These are phyloP conservation scores for Xylaria sp. DNA, from an alignment of 2,329 filamentous ascomycete species.

Conservation along the genomic window DNA sequence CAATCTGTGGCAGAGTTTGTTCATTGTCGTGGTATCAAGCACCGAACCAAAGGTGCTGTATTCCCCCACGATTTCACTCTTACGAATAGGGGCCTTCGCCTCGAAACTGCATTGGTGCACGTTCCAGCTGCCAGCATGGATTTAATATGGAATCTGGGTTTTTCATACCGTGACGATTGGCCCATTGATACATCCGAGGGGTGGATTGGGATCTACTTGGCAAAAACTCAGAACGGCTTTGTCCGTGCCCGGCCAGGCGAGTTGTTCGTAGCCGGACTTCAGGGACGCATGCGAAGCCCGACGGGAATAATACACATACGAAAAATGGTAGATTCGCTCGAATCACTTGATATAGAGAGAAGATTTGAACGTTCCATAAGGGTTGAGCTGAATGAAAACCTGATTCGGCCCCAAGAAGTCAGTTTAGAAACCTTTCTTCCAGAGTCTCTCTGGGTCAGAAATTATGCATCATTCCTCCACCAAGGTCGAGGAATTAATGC, in stretches of 20 bases:
- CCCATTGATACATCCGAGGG: not conserved
- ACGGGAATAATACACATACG: conserved; percentile 12
- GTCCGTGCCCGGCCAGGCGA: conserved; percentile 18
- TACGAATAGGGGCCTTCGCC: conserved; percentile 22
- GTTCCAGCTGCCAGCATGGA: conserved; percentile 1
- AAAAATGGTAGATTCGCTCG: conserved; percentile 7
- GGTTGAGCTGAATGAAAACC: not conserved
- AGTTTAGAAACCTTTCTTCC: not conserved
- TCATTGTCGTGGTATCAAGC: conserved; percentile 17
- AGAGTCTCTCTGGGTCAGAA: conserved; percentile 17
- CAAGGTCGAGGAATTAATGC: conserved; percentile 29
- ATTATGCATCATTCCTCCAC: conserved; percentile 2
- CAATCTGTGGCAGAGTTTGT: conserved; percentile 16
- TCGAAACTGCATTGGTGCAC: conserved; percentile 11
- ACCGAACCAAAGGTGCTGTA: not conserved
- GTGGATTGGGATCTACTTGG: conserved; percentile 23
- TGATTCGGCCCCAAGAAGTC: not conserved
- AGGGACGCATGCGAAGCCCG: not conserved
- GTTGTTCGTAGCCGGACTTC: not conserved
- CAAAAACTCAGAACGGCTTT: conserved; percentile 19
- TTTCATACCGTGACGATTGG: conserved; percentile 24
- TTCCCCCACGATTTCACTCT: conserved; percentile 19
- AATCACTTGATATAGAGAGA: conserved; percentile 6
- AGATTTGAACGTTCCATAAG: conserved; percentile 18
- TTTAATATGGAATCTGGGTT: conserved; percentile 22